Base-by-base conservation (phyloP, 1,139 yeast genomes). In the Debaryomyces udenii region DNA sequence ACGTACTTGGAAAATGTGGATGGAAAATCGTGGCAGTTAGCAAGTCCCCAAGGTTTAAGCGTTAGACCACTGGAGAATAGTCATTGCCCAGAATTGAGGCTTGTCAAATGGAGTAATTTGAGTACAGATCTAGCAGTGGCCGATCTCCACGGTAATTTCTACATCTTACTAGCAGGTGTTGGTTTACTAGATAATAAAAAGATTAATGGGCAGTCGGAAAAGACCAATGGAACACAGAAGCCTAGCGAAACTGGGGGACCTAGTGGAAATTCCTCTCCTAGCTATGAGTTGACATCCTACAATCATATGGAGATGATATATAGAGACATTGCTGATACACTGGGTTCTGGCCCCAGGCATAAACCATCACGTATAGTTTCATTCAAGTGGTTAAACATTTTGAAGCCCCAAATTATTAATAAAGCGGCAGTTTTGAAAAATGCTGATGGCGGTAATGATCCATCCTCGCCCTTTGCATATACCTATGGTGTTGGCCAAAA, bases 311-410 rank as follows among this genome's bases (percentile, higher is more conserved):
- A 71, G 44, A 62, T 72, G 68, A 74, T 73, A 10, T 72, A 68
- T 50, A 52, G 71, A 27, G 78, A 72, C 46, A 53, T 63, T 5
- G 55, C 55, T 6, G 53, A 53, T 17, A 57, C 52, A 13, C 55
- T 52, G 27, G 52, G 58, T 1, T 45, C 48, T n/a, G 43, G 45
- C 7, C 28, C 38, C 9, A 31, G 31, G 29, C 30, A 22, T 4
- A 27, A 46, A 14, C 41, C 56, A 3, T 58, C 59, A 3, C 53
- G 52, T 7, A 55, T 83, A 4, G 67, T 80, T 9, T 78, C 83
- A 0, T 76, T 83, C 57, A 77, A 79, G 49, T 86, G 95, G 95
- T 66, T 86, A 32, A 80, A 81, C 38, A 68, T 80, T 10, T 88
- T 84, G 39, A 86, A 86, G 50, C 76, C 84, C 0, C 78, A 78